Base-by-base conservation (phyloP, 805 yeast genomes). In the Candida orba region DNA sequence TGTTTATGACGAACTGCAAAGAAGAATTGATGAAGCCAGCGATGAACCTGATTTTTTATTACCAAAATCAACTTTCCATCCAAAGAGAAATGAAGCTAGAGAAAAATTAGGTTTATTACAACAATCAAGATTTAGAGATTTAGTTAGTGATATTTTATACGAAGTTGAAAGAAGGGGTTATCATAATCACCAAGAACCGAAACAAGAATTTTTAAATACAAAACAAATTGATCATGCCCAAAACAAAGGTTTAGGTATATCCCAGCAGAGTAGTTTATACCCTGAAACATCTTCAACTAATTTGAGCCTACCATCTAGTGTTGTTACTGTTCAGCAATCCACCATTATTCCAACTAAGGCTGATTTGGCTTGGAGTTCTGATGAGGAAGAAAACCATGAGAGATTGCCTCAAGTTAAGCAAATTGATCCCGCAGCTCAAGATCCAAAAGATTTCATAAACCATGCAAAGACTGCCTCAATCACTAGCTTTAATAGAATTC, bases 21-120 rank as follows among this genome's bases (percentile, higher is more conserved):
- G 99, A 57, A 74, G 99, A 50, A 73, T 76, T 35, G 76, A 70
- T 51, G 82, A 80, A 52, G 70, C 75, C 33, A 67, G 75, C 41
- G 70, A 74, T 27, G 77, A 76, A 51, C 80, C 84, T 1, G 79
- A 76, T 43, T 79, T 74, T 55, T 69, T 91, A 42, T 69, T 79
- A 34, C 90, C 95, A 6, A 77, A 78, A 54, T 70, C 76, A 7
- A 72, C 74, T 17, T 88, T 87, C 65, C 99, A 93, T 63, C 90
- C 95, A 36, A 90, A 89, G 59, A 76, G 99, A 58, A 95, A 93
- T 59, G 95, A 89, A 63, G 98, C 99, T 2, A 75, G 99, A 54
- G 86, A 86, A 62, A 91, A 90, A 65, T 73, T 93, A 52, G 83
- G 96, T 6, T 79, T 85, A 39, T 74, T 93, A 46, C 93, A 96